Evolutionary conservation across 441 rosid genomes (phyloP), one percentile per base, ranked within the genome.

Genomic region (Geranium incanum): DNA sequence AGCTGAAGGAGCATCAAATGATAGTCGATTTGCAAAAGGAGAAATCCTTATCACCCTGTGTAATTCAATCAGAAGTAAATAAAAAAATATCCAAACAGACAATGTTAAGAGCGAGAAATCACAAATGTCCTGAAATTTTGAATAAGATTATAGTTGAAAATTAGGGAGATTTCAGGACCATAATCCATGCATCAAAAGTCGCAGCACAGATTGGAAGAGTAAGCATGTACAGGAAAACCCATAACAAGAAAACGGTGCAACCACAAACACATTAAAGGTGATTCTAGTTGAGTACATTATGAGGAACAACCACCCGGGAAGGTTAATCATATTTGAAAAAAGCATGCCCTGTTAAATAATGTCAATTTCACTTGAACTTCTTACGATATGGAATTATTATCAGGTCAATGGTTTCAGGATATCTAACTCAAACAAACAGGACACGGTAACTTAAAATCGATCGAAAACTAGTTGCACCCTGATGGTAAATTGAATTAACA

Each of bases 11-110:
- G 95, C 95, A 83, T 93, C 97, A 82, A 89, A 91, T 64, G 99
- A 95, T 76, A 95, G 86, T 74, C 99, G 89, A 82, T 95, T 93
- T 70, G 99, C 99, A 80, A 95, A 95, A 39, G 99, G 99, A 70
- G 99, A 95, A 81, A 95, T 95, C 87, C 98, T 84, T 82, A 95
- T 87, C 52, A 95, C 80, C 96, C 99, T 95, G 95, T 48, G 65
- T 59, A 73, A 74, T 73, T 73, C 36, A 77, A 21, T 67, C 9
- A 45, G 52, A 45, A 45, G n/a, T 11, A 45, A 13, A 45, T 45
- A 7, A 12, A 45, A 45, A 19, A n/a, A 16, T 39, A 69, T 7
- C 23, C 23, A 70, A n/a, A 39, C 43, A n/a, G 13, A 45, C 52
- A 45, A 45, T 11, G 48, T 5, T 52, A 12, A 52, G 59, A 52